Base-by-base conservation (phyloP, 257 asterid species). In the Solanum sejunctum region DNA sequence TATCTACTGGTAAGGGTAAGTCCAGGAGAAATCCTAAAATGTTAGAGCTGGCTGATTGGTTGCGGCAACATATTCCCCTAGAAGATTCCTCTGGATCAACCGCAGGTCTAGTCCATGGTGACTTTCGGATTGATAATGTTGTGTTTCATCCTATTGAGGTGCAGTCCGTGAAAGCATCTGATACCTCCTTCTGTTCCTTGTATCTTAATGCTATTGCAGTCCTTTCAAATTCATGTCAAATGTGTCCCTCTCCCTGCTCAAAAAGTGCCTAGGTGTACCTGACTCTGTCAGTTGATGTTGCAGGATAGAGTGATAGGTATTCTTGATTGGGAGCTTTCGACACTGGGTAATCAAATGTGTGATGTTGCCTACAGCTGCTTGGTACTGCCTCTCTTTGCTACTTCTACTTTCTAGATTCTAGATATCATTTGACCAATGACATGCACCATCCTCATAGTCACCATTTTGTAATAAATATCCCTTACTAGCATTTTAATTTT, bases 61-160 rank as follows among this genome's bases (percentile, higher is more conserved):
- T 97, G 92, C 91, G 93, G 49, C 90, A 92, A 82, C 92, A 92
- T 84, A 93, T 95, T 86, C 98, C 99, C 56, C 88, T 58, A 47
- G 99, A 97, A 89, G 99, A 97, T 92, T 89, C 97, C 84, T 93
- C 97, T n/a, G 97, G 96, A 86, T 88, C 90, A 73, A 90, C 93
- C 23, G 91, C 97, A 18, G 98, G 99, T 87, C 89, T 97, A 87
- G 99, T 97, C 85, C 99, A 97, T 85, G 99, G 99, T 12, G 99
- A 97, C 90, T 97, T 93, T 90, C 97, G 98, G 80, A 90, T 97
- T 12, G 99, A 95, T 92, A 97, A 97, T 90, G 88, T 97, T 87
- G 97, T 97, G 51, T 95, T 97, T 92, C 99, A 97, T 92, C 98
- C 98, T 79, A 92, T 89, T 58, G 98, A 97, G 98, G 98, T 95